Conservation (phyloP, 148 eudicot species). For the Rhododendron vialii region DNA sequence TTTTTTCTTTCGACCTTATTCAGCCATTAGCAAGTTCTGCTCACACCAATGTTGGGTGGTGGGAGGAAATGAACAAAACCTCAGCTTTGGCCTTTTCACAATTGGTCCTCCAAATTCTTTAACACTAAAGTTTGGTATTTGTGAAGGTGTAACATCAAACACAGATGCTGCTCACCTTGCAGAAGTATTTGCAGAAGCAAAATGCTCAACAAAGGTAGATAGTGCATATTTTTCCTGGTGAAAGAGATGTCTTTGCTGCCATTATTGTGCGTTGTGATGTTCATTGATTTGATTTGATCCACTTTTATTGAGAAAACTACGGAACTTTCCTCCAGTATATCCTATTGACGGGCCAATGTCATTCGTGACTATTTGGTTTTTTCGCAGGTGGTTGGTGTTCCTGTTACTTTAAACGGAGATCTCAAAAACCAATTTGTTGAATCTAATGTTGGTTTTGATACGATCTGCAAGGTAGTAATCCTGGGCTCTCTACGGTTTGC, state of each 20-base stretch:
- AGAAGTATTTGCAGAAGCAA: slow-evolving; percentile 87
- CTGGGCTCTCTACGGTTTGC: neutral
- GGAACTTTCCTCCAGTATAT: neutral
- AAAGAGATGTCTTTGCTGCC: neutral
- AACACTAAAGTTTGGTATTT: slow-evolving; percentile 6
- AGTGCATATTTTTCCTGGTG: neutral
- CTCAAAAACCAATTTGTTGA: slow-evolving; percentile 61
- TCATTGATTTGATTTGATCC: neutral
- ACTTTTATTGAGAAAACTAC: neutral
- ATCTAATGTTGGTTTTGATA: slow-evolving; percentile 55
- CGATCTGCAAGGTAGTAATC: slow-evolving; percentile 77
- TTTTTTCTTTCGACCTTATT: neutral
- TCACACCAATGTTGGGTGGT: neutral
- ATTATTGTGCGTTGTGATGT: neutral
- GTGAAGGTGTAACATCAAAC: slow-evolving; percentile 91
- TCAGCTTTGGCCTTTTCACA: neutral
- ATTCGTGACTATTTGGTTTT: slow-evolving; percentile 21
- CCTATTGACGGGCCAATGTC: neutral
- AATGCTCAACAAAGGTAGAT: slow-evolving; percentile 80
- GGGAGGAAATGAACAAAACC: neutral
- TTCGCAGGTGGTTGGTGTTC: slow-evolving; percentile 92
- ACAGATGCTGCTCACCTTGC: slow-evolving; percentile 99
- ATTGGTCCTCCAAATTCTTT: neutral
- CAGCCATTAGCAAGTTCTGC: neutral
- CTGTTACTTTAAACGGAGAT: slow-evolving; percentile 75